Conservation (phyloP, 148 eudicot genomes). For the Dysphania ambrosioides region DNA sequence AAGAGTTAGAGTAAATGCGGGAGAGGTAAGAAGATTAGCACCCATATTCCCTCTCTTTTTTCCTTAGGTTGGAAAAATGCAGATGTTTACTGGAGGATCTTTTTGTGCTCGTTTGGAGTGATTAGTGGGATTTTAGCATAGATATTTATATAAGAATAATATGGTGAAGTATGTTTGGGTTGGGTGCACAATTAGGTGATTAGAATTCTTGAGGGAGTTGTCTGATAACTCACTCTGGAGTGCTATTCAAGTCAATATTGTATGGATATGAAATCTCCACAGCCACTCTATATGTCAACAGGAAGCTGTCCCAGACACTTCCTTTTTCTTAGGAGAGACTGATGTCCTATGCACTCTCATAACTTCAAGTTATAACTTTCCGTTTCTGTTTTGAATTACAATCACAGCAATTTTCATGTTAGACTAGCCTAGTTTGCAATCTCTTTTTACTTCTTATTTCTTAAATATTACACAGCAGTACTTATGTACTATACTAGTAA, state of each 20-base stretch:
- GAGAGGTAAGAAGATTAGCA: slow-evolving; percentile 1
- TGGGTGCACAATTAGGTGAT: slow-evolving; percentile 29
- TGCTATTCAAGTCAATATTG: slow-evolving; percentile 28
- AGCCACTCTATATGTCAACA: neutral
- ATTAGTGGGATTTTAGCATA: slow-evolving; percentile 12
- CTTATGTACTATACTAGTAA: too few species aligned
- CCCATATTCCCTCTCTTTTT: slow-evolving; percentile 8
- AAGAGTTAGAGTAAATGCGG: slow-evolving; percentile 18
- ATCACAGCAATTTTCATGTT: neutral
- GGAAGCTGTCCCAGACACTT: neutral
- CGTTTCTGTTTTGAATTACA: neutral
- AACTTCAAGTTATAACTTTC: neutral
- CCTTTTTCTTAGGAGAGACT: too few species aligned
- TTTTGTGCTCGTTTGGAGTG: neutral
- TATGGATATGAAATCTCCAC: neutral
- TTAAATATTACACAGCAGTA: too few species aligned
- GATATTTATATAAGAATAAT: slow-evolving; percentile 14
- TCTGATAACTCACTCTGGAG: slow-evolving; percentile 27
- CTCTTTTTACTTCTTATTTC: too few species aligned
- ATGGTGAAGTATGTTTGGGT: neutral
- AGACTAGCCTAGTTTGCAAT: neutral
- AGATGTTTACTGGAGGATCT: neutral
- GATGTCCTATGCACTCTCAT: too few species aligned
- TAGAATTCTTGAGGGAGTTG: slow-evolving; percentile 3
- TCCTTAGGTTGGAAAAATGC: neutral